These are phyloP conservation scores for Reutealis trisperma DNA, from an alignment of 345 rosid species.

Conservation along the genomic window DNA sequence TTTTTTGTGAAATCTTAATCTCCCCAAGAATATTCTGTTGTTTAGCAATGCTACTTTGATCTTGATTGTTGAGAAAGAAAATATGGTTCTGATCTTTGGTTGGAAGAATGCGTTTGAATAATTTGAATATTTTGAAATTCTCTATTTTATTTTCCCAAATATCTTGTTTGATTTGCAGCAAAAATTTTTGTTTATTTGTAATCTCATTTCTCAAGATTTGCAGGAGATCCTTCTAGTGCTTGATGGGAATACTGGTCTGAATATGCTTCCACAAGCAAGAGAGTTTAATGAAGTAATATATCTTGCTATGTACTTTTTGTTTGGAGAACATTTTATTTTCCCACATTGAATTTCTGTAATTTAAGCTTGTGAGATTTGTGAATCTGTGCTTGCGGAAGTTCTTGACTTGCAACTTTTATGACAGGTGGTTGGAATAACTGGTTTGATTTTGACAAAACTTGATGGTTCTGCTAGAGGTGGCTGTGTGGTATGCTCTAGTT, in stretches of 20 bases:
- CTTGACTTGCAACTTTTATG: conserved; percentile 10
- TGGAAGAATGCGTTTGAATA: neutral
- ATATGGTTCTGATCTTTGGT: neutral
- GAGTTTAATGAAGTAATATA: conserved; percentile 87
- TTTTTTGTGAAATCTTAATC: conserved; percentile 5
- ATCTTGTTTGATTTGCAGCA: neutral
- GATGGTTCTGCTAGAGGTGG: conserved; percentile 99
- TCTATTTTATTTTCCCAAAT: neutral
- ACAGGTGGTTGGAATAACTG: conserved; percentile 91
- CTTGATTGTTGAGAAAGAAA: neutral
- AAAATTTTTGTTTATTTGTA: too few relatives aligned
- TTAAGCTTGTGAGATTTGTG: neutral
- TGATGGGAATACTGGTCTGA: conserved; percentile 96
- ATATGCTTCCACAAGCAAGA: conserved; percentile 99
- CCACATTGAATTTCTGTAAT: neutral
- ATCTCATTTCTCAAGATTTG: conserved; percentile 16
- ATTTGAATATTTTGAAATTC: neutral
- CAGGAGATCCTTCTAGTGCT: conserved; percentile 94
- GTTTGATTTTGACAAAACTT: conserved; percentile 88
- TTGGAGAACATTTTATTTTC: neutral
- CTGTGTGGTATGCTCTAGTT: conserved; percentile 64
- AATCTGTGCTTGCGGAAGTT: neutral
- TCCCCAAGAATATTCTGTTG: neutral
- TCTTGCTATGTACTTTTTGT: neutral
- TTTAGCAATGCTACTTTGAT: neutral